Conservation (phyloP, 495 filamentous ascomycete genomes). For the Podospora pseudocomata region DNA sequence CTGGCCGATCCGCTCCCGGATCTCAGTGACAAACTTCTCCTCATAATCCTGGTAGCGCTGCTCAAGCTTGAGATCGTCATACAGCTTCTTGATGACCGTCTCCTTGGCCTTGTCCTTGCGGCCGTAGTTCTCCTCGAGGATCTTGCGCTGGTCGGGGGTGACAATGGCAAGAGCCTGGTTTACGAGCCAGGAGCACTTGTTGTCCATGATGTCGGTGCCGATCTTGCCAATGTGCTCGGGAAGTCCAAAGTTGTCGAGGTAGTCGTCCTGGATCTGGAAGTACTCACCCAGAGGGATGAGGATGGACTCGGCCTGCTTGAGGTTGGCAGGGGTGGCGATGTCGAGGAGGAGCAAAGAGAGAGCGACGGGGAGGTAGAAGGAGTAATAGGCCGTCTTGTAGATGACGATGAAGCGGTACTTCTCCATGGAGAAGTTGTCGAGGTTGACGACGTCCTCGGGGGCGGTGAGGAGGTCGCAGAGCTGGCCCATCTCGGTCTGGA, state of each 20-base stretch:
- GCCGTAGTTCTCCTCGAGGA: conserved; percentile 83
- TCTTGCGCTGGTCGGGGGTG: conserved; percentile 73
- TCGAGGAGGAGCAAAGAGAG: conserved; percentile 78
- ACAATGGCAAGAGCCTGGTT: conserved; percentile 83
- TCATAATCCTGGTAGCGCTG: conserved; percentile 82
- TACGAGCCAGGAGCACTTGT: conserved; percentile 97
- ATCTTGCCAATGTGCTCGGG: conserved; percentile 93
- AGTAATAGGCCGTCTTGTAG: conserved; percentile 99
- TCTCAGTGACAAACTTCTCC: conserved; percentile 71
- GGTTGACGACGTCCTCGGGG: conserved; percentile 85
- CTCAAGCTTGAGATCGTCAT: conserved; percentile 77
- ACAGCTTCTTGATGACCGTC: conserved; percentile 80
- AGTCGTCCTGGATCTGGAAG: conserved; percentile 99
- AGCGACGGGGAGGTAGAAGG: conserved; percentile 97
- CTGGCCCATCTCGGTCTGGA: conserved; percentile 93
- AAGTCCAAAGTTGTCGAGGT: conserved; percentile 93
- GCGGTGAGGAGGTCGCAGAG: conserved; percentile 91
- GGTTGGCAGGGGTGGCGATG: conserved; percentile 76
- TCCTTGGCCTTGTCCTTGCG: conserved; percentile 79
- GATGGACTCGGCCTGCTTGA: conserved; percentile 81
- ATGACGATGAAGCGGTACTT: conserved; percentile 99
- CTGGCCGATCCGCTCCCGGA: conserved; percentile 67
- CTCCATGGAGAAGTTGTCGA: conserved; percentile 87
- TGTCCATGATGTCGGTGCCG: conserved; percentile 96
- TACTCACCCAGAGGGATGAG: conserved; percentile 98